Conservation (phyloP, 83 land plant species). For the Larix sibirica region DNA sequence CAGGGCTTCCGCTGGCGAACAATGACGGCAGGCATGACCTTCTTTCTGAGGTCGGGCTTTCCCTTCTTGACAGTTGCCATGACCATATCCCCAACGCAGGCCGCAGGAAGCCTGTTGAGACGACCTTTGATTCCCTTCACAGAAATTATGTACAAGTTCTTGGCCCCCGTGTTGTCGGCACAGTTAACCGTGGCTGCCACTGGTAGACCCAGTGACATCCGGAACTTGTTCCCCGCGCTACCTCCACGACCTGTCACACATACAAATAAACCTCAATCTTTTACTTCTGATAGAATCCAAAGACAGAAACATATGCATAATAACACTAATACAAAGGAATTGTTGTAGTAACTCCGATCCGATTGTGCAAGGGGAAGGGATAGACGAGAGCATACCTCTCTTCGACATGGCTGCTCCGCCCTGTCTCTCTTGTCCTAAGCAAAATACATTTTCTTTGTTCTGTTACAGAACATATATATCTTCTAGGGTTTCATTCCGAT, state of each 20-base stretch:
- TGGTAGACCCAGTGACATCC: constrained; percentile 69
- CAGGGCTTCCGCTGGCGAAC: constrained; percentile 41
- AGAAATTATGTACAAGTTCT: constrained; percentile 34
- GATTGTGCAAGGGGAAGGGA: background rate
- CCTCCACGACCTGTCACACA: constrained; percentile 48
- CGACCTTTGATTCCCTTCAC: constrained; percentile 45
- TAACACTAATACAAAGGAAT: background rate
- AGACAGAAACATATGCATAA: background rate
- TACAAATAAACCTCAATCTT: background rate
- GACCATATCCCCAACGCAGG: constrained; percentile 36
- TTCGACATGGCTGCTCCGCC: constrained; percentile 9
- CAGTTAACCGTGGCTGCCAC: constrained; percentile 67
- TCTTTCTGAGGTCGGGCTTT: constrained; percentile 39
- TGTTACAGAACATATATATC: no score
- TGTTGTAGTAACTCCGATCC: background rate
- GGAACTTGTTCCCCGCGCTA: constrained; percentile 52
- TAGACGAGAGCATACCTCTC: background rate
- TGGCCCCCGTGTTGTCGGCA: constrained; percentile 42
- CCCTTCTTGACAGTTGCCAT: constrained; percentile 44
- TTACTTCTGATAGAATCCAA: background rate
- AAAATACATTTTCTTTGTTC: no score
- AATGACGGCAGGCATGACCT: constrained; percentile 48
- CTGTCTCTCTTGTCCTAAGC: background rate
- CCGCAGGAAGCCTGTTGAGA: constrained; percentile 34
- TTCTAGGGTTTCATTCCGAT: no score